These are phyloP conservation scores for Ashbya aceris DNA, from an alignment of 1,139 yeast species.

Conservation along the genomic window DNA sequence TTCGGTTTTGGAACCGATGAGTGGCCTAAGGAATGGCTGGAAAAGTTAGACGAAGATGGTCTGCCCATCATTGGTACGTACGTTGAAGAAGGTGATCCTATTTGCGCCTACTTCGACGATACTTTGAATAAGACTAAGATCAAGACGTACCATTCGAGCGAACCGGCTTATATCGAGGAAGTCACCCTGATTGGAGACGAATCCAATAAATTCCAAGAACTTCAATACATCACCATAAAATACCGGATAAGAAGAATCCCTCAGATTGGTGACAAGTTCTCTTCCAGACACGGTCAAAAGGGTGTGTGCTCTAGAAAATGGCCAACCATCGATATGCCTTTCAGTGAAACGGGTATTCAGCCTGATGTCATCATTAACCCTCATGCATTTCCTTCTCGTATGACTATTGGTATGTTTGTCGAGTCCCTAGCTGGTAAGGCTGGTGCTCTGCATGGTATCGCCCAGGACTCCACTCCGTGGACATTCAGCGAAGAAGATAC, in stretches of 20 bases:
- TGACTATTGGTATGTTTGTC: conserved; percentile 99
- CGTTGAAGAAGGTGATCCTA: conserved; percentile 93
- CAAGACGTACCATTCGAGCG: conserved; percentile 87
- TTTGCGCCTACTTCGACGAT: conserved; percentile 87
- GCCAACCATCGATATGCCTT: conserved; percentile 97
- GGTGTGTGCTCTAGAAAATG: conserved; percentile 99
- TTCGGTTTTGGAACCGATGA: conserved; percentile 90
- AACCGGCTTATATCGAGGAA: conserved; percentile 92
- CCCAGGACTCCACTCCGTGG: conserved; percentile 98
- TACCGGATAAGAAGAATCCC: conserved; percentile 89
- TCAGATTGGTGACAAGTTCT: conserved; percentile 93
- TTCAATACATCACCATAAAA: conserved; percentile 80
- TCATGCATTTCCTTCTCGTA: conserved; percentile 99
- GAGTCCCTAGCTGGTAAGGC: conserved; percentile 97
- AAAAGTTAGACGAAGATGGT: conserved; percentile 85
- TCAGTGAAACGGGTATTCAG: conserved; percentile 89
- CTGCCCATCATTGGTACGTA: conserved; percentile 81
- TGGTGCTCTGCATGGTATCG: conserved; percentile 95
- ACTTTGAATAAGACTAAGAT: conserved; percentile 84
- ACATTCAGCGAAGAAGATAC: conserved; percentile 83
- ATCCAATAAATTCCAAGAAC: conserved; percentile 55
- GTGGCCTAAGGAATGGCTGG: conserved; percentile 88
- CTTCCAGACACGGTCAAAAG: conserved; percentile 97
- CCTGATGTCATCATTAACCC: conserved; percentile 98
- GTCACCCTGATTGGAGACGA: conserved; percentile 90